phyloP scores from a whole-genome alignment of 108 stramenopile species.

The Schizochytrium sp. region DNA sequence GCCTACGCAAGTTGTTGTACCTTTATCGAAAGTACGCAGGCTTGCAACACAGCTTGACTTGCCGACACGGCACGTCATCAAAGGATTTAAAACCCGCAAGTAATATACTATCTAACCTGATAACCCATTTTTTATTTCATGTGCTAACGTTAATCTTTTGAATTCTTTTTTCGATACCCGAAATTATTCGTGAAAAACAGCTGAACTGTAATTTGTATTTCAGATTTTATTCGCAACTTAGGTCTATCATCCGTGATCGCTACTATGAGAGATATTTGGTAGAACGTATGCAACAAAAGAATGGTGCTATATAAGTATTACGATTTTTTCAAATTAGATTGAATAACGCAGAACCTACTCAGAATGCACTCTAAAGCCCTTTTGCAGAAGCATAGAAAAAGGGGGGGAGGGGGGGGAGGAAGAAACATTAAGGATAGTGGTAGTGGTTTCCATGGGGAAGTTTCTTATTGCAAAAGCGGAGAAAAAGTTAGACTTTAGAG shows the following conservation, averaged over 20 bases:
- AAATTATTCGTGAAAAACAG: too few relatives aligned
- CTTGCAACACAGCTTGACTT: slow-evolving; percentile 21
- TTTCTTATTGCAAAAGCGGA: too few relatives aligned
- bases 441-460: neutral
- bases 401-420: neutral
- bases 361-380: neutral
- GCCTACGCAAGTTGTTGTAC: slow-evolving; percentile 33
- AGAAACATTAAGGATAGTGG: neutral
- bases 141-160: neutral
- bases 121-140: neutral
- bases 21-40: slow-evolving; percentile 46
- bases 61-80: slow-evolving; percentile 45
- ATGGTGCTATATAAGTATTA: too few relatives aligned
- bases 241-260: too few relatives aligned
- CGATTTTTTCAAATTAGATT: too few relatives aligned
- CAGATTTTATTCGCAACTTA: too few relatives aligned
- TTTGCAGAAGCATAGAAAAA: neutral
- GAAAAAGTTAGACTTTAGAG: too few relatives aligned
- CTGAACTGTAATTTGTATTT: too few relatives aligned
- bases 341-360: too few relatives aligned
- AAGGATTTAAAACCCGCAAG: slow-evolving; percentile 26
- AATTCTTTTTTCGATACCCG: neutral
- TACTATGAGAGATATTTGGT: too few relatives aligned
- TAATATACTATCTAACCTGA: neutral
- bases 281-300: too few relatives aligned